Base-by-base conservation (phyloP, 2,329 filamentous ascomycete species). In the Fusarium duplospermum region DNA sequence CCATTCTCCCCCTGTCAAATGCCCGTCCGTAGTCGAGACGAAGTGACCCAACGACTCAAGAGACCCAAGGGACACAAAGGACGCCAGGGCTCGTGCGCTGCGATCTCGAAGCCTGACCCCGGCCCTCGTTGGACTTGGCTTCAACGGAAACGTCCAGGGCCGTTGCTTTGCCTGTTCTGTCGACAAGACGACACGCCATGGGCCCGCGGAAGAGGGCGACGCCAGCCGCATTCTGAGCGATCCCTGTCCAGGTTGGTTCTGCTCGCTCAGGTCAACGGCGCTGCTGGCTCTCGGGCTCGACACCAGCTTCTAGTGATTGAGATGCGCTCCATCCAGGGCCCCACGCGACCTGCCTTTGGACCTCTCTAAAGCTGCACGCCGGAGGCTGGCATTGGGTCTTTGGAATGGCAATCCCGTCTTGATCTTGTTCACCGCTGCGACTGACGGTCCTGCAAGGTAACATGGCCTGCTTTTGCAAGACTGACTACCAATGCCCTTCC, bases 101-200 rank as follows among this genome's bases (percentile, higher is more conserved):
- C 69, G 68, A 71, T 73, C 59, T 73, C 38, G 62, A 73, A 64
- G 64, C 67, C 58, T 38, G 57, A 71, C 58, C 75, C 75, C 63
- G 33, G 40, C 63, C 36, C 40, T 31, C 22, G 56, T 33, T 59
- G 31, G 63, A 57, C 62, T 69, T 72, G 54, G 70, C 64, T 75
- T 62, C 52, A 64, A 77, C 62, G 72, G 73, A 77, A 73, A 66
- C 66, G 65, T 62, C 64, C 62, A 77, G 67, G 73, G 65, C 67
- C 42, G 66, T 58, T 73, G 57, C 63, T 68, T 74, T 57, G 61
- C 71, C 61, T 52, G 64, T 54, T 64, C 47, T 47, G 42, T 62
- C 27, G 62, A 72, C 71, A 63, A 74, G 72, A 68, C 62, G 61
- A 71, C 64, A 72, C 64, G 67, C 70, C 64, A 71, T 68, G 61